Evolutionary conservation across 805 yeast species (phyloP), one percentile per base, ranked within the genome.

Genomic region (Wickerhamomyces subpelliculosus): DNA sequence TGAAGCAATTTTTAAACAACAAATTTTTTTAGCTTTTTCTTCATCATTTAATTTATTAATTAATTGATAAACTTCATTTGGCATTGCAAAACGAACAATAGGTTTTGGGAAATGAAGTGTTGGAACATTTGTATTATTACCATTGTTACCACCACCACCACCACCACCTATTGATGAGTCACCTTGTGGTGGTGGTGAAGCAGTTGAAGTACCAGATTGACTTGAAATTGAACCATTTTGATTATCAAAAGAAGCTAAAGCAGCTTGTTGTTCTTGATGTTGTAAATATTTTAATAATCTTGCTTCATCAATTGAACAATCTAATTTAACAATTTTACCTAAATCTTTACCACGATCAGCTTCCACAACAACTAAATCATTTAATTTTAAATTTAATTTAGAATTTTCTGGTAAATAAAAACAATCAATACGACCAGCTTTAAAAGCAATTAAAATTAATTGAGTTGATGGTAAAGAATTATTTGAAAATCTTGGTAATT

Each of bases 321-420:
- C 62, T 5, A 89, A 82, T 46, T 78, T 80, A 28, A 82, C 64
- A 39, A 84, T 74, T 73, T 80, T 73, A n/a, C 81, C 93, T 47
- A 84, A 61, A 58, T 84, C 94, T 49, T 79, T 79, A 21, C 94
- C 94, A 44, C 93, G 68, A 55, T 84, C 94, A 36, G 93, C 94
- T 57, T 84, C 93, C 37, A 84, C 83, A 23, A 84, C 75, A 8
- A 84, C 84, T 54, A 84, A 63, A 57, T 84, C 93, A 42, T 75
- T 71, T 37, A 72, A 65, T 48, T 70, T 72, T 45, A 83, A 64
- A 27, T 58, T 59, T 39, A 52, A 32, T 1, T 43, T 22, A 11
- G 49, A 44, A 16, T 41, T 39, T 12, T 47, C 53, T 20, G 86
- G 78, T 17, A 80, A 60, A 52, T 75, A 77, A 51, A 83, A 86